These are phyloP conservation scores for Hypholoma sublateritium DNA, from an alignment of 768 basidiomycete species.

Conservation along the genomic window DNA sequence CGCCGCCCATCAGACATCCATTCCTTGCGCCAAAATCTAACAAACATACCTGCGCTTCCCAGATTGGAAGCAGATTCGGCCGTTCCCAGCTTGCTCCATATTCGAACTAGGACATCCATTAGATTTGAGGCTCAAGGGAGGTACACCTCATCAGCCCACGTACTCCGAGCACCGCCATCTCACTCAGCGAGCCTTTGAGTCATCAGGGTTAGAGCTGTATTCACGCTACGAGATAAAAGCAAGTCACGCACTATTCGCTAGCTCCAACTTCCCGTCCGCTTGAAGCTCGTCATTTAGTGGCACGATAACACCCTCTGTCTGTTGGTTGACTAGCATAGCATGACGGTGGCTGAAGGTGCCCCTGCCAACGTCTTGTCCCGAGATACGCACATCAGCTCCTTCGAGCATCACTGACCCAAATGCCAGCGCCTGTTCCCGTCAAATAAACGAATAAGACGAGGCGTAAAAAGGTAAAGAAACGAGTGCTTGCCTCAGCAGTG, in stretches of 20 bases:
- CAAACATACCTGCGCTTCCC: constrained; percentile 80
- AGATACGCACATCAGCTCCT: constrained; percentile 83
- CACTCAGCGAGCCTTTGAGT: constrained; percentile 74
- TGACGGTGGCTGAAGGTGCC: constrained; percentile 91
- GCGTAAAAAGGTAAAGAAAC: neutral
- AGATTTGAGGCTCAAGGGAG: neutral
- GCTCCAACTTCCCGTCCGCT: constrained; percentile 68
- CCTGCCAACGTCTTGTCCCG: constrained; percentile 90
- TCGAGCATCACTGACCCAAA: constrained; percentile 85
- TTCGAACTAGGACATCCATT: constrained; percentile 60
- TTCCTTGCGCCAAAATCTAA: neutral
- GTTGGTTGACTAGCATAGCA: constrained; percentile 91
- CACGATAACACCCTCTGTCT: constrained; percentile 74
- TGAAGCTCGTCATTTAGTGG: constrained; percentile 75
- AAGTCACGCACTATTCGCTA: constrained; percentile 74
- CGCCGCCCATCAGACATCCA: neutral
- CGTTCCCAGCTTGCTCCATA: constrained; percentile 90
- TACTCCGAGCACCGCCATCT: constrained; percentile 86
- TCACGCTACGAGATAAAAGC: neutral
- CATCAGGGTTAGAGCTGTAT: neutral
- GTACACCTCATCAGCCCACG: constrained; percentile 23
- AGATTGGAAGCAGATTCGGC: constrained; percentile 79
- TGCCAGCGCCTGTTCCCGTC: constrained; percentile 68
- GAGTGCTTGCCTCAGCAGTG: constrained; percentile 71
- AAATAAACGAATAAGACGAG: neutral